phyloP scores from a whole-genome alignment of 192 early-diverging fungal genomes.

The Coemansia sp. region DNA sequence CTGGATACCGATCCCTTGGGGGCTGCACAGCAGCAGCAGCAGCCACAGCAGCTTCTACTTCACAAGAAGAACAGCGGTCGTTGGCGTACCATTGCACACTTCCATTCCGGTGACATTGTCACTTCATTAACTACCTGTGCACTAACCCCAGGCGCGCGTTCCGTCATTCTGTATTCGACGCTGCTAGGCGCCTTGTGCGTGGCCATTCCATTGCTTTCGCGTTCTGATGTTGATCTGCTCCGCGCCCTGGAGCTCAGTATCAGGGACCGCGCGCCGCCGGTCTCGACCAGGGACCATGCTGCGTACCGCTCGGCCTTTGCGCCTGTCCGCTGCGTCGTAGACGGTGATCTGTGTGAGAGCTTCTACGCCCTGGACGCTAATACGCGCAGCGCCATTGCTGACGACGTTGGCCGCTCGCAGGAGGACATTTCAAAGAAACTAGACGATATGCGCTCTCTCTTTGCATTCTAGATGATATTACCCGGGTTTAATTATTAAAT shows the following conservation, averaged over 20 bases:
- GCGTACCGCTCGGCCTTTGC: slow-evolving; percentile 77
- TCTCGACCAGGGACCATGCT: slow-evolving; percentile 87
- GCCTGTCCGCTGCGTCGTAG: slow-evolving; percentile 75
- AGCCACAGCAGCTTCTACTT: slow-evolving; percentile 6
- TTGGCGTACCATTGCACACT: slow-evolving; percentile 73
- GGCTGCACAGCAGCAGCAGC: not conserved
- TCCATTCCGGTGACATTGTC: slow-evolving; percentile 85
- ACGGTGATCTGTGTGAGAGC: slow-evolving; percentile 94
- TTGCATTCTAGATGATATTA: slow-evolving; percentile 43
- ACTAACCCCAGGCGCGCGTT: slow-evolving; percentile 85
- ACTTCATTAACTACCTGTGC: slow-evolving; percentile 78
- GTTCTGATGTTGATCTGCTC: slow-evolving; percentile 86
- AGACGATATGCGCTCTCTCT: slow-evolving; percentile 80
- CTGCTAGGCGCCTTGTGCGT: slow-evolving; percentile 83
- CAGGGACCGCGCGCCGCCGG: slow-evolving; percentile 76
- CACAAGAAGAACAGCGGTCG: slow-evolving; percentile 44
- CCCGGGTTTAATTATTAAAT: too few species aligned
- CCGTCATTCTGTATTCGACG: slow-evolving; percentile 84
- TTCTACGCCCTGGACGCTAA: slow-evolving; percentile 45
- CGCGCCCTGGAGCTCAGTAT: slow-evolving; percentile 89
- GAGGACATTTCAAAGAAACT: slow-evolving; percentile 90
- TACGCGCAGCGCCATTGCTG: slow-evolving; percentile 64
- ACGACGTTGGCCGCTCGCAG: slow-evolving; percentile 83
- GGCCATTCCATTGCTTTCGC: slow-evolving; percentile 65
- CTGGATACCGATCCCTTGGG: slow-evolving; percentile 90